Conservation (phyloP, 2,329 filamentous ascomycete genomes). For the Fusarium transvaalense region DNA sequence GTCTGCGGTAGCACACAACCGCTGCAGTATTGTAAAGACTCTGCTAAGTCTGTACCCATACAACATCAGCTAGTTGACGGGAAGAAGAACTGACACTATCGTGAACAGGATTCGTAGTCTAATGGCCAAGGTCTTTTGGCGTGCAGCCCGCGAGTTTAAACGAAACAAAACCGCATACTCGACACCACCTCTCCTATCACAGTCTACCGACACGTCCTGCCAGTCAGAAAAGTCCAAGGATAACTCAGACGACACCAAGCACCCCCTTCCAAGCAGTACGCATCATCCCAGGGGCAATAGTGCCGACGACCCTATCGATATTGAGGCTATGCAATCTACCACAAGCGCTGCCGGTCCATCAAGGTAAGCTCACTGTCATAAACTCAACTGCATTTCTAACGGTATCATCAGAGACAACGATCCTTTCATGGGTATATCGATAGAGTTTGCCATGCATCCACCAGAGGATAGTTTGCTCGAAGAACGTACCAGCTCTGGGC, state of each 20-base stretch:
- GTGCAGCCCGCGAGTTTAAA: slow-evolving; percentile 20
- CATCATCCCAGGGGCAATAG: background rate
- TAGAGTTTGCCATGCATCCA: background rate
- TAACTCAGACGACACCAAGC: background rate
- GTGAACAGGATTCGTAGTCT: slow-evolving; percentile 21
- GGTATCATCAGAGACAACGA: background rate
- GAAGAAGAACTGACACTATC: background rate
- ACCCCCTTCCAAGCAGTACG: background rate
- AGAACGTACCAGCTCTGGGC: background rate
- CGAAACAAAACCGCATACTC: background rate
- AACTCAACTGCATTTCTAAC: background rate
- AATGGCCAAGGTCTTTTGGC: slow-evolving; percentile 31
- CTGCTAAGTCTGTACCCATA: slow-evolving; percentile 8
- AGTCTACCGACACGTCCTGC: background rate
- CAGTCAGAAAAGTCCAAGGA: background rate
- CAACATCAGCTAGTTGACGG: background rate
- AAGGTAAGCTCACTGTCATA: slow-evolving; percentile 3
- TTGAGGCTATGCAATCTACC: slow-evolving; percentile 10
- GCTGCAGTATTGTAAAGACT: slow-evolving; percentile 29
- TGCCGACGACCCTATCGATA: slow-evolving; percentile 18
- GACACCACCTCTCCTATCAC: fast-evolving
- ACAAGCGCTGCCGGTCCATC: background rate
- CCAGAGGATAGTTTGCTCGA: background rate
- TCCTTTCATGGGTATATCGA: background rate
- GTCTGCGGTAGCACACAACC: background rate